A percentile compares a stretch with the other conserved stretches of the same genome.
phyloP scores from a whole-genome alignment of 805 yeast species.

The Candida oleophila region DNA sequence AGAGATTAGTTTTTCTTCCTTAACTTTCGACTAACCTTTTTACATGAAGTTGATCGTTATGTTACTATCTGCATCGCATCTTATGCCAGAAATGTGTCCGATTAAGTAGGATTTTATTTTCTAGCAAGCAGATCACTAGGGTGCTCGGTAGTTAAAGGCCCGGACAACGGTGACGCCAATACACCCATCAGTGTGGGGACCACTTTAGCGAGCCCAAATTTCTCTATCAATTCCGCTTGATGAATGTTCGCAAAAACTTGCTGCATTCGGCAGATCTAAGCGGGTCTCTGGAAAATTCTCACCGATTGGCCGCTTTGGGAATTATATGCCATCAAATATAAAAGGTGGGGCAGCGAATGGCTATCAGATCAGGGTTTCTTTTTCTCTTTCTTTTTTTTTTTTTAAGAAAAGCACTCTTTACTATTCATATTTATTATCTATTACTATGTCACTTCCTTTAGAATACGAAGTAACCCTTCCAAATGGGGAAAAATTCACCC shows the following conservation, averaged over 20 bases:
- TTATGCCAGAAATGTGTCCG: no score
- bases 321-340: neutral
- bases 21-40: no score
- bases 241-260: neutral
- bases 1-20: no score
- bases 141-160: no score
- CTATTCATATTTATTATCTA: neutral
- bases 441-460: conserved; percentile 37
- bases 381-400: neutral
- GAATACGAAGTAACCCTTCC: conserved; percentile 45
- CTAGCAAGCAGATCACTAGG: no score
- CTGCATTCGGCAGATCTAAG: neutral
- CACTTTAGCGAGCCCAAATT: neutral
- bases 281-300: neutral
- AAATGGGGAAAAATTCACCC: conserved; percentile 47
- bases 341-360: neutral
- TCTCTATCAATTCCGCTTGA: neutral
- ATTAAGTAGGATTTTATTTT: no score
- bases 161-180: no score
- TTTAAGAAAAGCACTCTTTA: no score
- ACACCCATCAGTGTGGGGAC: neutral
- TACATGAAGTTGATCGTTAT: no score
- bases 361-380: neutral
- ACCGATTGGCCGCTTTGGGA: neutral
- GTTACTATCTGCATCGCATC: no score